Evolutionary conservation across 352 stramenopile genomes (phyloP).

Genomic region (Globisporangium okanoganense): DNA sequence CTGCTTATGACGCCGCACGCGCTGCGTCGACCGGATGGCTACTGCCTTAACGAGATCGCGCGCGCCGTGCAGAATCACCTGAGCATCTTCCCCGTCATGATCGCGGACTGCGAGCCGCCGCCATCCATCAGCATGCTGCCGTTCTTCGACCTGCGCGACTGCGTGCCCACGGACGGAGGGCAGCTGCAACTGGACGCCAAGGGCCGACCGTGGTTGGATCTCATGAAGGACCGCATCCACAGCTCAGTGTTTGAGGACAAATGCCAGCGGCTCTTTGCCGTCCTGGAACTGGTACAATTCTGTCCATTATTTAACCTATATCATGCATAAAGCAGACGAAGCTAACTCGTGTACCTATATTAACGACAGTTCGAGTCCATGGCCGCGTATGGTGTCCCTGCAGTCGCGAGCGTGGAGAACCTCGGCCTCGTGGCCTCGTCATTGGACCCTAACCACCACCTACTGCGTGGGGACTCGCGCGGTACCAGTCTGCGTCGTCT

Average conservation of each 20-base stretch:
- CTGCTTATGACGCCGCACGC: conserved; percentile 80
- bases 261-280: conserved; percentile 43
- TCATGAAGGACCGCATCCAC: conserved; percentile 39
- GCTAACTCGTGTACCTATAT: neutral
- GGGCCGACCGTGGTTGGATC: conserved; percentile 34
- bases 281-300: conserved; percentile 55
- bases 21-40: conserved; percentile 63
- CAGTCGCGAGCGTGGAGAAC: conserved; percentile 56
- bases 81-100: conserved; percentile 68
- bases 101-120: conserved; percentile 60
- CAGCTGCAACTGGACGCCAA: conserved; percentile 25
- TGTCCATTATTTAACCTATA: neutral
- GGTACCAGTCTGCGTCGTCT: conserved; percentile 38
- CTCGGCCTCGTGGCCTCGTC: conserved; percentile 38
- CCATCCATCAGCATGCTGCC: conserved; percentile 68
- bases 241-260: conserved; percentile 39
- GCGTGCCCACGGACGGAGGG: conserved; percentile 33
- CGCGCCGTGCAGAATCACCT: conserved; percentile 53
- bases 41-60: conserved; percentile 79
- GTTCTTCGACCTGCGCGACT: conserved; percentile 73
- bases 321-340: neutral
- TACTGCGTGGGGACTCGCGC: conserved; percentile 17
- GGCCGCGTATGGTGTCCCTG: conserved; percentile 51
- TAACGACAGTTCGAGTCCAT: conserved; percentile 58
- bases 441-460: conserved; percentile 15